Conservation (phyloP, 2,329 filamentous ascomycete genomes). For the Penicillium sp. region DNA sequence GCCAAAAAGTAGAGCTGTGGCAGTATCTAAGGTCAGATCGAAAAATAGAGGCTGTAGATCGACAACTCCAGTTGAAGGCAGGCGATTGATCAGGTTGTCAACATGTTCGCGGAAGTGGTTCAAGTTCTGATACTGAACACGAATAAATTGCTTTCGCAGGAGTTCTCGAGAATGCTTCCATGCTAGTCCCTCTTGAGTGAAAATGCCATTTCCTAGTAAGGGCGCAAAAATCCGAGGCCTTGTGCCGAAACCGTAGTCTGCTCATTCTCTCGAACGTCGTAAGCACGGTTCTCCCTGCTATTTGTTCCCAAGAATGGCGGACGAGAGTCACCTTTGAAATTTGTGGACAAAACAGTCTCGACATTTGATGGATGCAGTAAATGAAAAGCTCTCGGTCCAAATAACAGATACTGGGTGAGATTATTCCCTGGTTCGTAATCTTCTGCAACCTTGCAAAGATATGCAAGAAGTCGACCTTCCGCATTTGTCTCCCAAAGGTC, state of each 20-base stretch:
- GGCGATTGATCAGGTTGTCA: slow-evolving; percentile 29
- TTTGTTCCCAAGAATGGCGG: no score
- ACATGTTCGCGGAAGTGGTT: slow-evolving; percentile 29
- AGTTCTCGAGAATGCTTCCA: slow-evolving; percentile 32
- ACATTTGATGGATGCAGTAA: slow-evolving; percentile 5
- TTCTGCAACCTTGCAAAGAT: slow-evolving; percentile 4
- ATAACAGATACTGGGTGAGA: slow-evolving; percentile 4
- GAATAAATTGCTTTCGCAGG: slow-evolving; percentile 34
- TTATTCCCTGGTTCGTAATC: slow-evolving; percentile 5
- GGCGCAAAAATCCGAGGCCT: neutral
- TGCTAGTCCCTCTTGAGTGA: slow-evolving; percentile 14
- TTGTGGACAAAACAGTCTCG: slow-evolving; percentile 4
- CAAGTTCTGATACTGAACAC: slow-evolving; percentile 31
- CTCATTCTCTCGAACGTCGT: no score
- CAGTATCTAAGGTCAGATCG: slow-evolving; percentile 36
- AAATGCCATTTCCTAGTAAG: slow-evolving; percentile 13
- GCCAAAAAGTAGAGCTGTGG: slow-evolving; percentile 38
- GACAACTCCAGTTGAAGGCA: slow-evolving; percentile 21
- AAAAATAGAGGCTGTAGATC: slow-evolving; percentile 38
- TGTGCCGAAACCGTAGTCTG: neutral
- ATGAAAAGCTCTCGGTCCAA: slow-evolving; percentile 3
- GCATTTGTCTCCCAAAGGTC: slow-evolving; percentile 6
- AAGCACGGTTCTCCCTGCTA: no score
- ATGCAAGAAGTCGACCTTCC: slow-evolving; percentile 5
- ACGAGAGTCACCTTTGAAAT: slow-evolving; percentile 5